Conservation (phyloP, 495 filamentous ascomycete species). For the Aspergillus egyptiacus region DNA sequence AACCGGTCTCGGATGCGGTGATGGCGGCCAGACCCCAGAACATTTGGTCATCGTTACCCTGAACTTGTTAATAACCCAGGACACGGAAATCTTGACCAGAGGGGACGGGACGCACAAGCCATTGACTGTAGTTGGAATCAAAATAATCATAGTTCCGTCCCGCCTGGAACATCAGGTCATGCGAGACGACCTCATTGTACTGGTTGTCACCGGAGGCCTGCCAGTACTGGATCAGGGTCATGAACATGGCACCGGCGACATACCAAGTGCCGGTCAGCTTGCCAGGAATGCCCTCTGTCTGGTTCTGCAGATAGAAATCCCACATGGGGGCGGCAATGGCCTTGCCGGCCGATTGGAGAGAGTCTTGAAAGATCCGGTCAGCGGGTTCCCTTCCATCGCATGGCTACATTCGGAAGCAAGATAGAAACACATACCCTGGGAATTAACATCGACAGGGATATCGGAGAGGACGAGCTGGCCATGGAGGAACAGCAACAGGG, state of each 20-base stretch:
- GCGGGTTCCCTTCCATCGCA: neutral
- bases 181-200: conserved; percentile 39
- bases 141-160: conserved; percentile 41
- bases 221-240: conserved; percentile 44
- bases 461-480: conserved; percentile 14
- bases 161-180: conserved; percentile 40
- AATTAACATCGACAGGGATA: conserved; percentile 12
- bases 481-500: conserved; percentile 14
- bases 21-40: conserved; percentile 50
- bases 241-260: conserved; percentile 46
- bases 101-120: conserved; percentile 16
- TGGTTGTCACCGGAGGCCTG: conserved; percentile 42
- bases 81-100: neutral
- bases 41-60: conserved; percentile 49
- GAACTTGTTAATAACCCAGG: neutral
- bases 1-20: conserved; percentile 43
- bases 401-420: too few species aligned
- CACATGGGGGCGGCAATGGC: conserved; percentile 35
- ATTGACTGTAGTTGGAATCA: conserved; percentile 26
- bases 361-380: conserved; percentile 9
- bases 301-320: conserved; percentile 42
- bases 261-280: conserved; percentile 41
- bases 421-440: conserved; percentile 8
- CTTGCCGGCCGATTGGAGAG: conserved; percentile 17
- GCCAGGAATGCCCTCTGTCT: conserved; percentile 32